Base-by-base conservation (phyloP, 805 yeast species). In the Candida rishiriensis region DNA sequence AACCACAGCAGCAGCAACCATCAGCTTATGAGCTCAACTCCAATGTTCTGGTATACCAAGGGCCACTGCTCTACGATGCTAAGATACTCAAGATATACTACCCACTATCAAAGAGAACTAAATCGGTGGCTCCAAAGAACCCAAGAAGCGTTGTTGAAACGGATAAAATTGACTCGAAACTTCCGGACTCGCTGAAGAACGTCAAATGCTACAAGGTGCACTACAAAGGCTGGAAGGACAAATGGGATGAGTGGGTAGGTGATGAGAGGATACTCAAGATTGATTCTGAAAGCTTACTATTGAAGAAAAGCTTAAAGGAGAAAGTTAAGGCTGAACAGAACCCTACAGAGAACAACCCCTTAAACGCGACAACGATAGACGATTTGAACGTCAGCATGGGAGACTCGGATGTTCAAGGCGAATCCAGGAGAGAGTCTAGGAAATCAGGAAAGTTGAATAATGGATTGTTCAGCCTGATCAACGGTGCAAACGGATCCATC, bases 221-320 rank as follows among this genome's bases (percentile, higher is more conserved):
- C 59, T 91, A 91, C 64, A 85, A 83, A 53, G 98, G 99, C 3
- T 91, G 99, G 99, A 91, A 90, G 57, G 65, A 83, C 14, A 81
- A 89, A 46, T 91, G 97, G 96, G 98, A 91, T 60, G 99, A 91
- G 63, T 91, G 99, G 99, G 91, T 91, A 1, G 75, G 77, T 1
- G 63, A 65, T 8, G 81, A 78, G 34, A 68, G 98, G 31, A 75
- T 91, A 6, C 69, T 87, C 56, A 83, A 79, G 50, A 72, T 71
- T 57, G 85, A 75, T 40, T 83, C 79, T 29, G 95, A 84, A 51
- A 88, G 85, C 56, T 54, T 84, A 42, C 68, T 73, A 39, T 65
- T 79, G 40, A 87, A 83, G 62, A 77, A 80, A 51, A 81, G 77
- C 48, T 64, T 87, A 50, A 76, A 77, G 47, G 66, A 65, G 41